Evolutionary conservation across 192 early-diverging fungal species (phyloP).

Genomic region (Phycomyces nitens): DNA sequence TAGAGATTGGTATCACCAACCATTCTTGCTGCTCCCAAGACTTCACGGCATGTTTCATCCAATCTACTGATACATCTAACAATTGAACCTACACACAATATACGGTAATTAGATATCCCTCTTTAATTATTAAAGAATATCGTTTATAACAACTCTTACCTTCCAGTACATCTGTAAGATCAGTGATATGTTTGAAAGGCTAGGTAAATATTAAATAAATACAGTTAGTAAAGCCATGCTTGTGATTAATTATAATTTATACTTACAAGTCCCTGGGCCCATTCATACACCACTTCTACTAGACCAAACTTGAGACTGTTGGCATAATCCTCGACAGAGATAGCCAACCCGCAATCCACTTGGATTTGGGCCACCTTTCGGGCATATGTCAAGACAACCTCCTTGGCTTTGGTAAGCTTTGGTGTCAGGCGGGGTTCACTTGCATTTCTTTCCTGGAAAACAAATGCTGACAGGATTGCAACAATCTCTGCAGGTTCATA

Average conservation of each 20-base stretch:
- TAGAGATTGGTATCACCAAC: slow-evolving; percentile 88
- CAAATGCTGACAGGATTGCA: slow-evolving; percentile 89
- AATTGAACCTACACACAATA: slow-evolving; percentile 63
- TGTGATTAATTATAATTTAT: neutral
- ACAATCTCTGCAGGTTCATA: slow-evolving; percentile 92
- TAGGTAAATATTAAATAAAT: slow-evolving; percentile 15
- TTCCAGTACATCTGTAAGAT: slow-evolving; percentile 92
- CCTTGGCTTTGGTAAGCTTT: slow-evolving; percentile 57
- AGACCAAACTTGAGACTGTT: slow-evolving; percentile 73
- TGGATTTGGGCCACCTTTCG: slow-evolving; percentile 71
- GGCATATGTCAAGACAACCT: slow-evolving; percentile 68
- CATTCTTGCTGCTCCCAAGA: slow-evolving; percentile 75
- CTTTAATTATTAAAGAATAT: neutral
- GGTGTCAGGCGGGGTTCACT: slow-evolving; percentile 64
- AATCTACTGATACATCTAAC: slow-evolving; percentile 92
- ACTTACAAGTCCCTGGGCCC: slow-evolving; percentile 81
- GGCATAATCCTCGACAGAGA: slow-evolving; percentile 35
- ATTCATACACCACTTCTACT: slow-evolving; percentile 97
- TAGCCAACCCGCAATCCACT: slow-evolving; percentile 59
- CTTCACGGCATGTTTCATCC: slow-evolving; percentile 90
- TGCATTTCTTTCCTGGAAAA: slow-evolving; percentile 88
- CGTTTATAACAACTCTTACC: slow-evolving; percentile 36
- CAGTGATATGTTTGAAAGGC: slow-evolving; percentile 87
- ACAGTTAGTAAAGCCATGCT: neutral
- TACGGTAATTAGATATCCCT: neutral